Percentiles rank a stretch among this genome's conserved stretches.
These are phyloP conservation scores for Stygiomarasmius scandens DNA, from an alignment of 1,284 basidiomycete genomes.

Conservation along the genomic window DNA sequence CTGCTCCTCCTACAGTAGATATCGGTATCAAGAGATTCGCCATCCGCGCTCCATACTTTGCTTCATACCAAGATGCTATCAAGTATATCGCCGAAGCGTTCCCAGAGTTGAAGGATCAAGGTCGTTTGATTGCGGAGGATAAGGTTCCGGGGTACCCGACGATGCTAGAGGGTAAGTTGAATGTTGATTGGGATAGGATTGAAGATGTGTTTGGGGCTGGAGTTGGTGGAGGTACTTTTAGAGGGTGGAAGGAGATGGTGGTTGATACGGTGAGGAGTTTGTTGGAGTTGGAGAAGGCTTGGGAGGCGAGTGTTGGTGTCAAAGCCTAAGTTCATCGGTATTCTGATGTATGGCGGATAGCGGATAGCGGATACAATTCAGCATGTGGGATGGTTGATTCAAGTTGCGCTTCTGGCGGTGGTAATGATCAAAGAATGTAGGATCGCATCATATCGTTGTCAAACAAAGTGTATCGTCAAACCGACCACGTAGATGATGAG, in stretches of 20 bases:
- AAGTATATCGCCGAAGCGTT: neutral
- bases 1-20: too few species aligned
- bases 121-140: neutral
- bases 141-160: neutral
- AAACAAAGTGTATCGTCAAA: neutral
- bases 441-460: too few species aligned
- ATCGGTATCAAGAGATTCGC: neutral
- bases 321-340: neutral
- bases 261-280: constrained; percentile 12
- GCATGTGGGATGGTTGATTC: too few species aligned
- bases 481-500: neutral
- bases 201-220: neutral
- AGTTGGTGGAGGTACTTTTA: neutral
- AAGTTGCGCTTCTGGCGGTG: too few species aligned
- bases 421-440: too few species aligned
- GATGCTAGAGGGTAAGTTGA: neutral
- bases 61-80: neutral
- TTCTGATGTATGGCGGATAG: too few species aligned
- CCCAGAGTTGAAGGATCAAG: neutral
- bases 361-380: too few species aligned
- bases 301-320: neutral
- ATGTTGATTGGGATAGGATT: neutral
- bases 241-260: constrained; percentile 7
- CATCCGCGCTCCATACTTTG: neutral
- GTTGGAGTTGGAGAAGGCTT: constrained; percentile 4